Base-by-base conservation (phyloP, 1,284 basidiomycete genomes). In the Blastosporella zonata region DNA sequence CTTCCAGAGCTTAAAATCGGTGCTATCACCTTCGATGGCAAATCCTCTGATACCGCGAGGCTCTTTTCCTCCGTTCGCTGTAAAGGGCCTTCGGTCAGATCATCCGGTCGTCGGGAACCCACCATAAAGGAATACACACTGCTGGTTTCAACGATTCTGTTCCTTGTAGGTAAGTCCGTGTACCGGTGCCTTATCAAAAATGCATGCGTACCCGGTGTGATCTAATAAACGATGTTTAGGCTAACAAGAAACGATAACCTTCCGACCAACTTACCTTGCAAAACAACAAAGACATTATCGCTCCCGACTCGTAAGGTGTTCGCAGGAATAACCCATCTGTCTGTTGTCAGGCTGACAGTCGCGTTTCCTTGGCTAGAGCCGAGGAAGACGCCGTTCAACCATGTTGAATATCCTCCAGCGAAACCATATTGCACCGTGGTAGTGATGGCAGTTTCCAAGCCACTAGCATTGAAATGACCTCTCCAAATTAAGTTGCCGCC, bases 31-130 rank as follows among this genome's bases (percentile, higher is more conserved):
- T 23, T 68, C 62, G 35, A 78, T 64, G 49, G 66, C 52, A 57
- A 70, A 77, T 38, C 73, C 78, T 48, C 76, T 62, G 44, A 80
- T 75, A 3, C 78, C 78, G 18, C 77, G 67, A 49, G 78, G 78
- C 43, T 78, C 74, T 52, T 79, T 77, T 8, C 74, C 74, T 20
- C 69, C 62, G 47, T 68, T 77, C 0, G 71, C 74, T 77, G 40
- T 18, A 41, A 46, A 35, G n/a, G 21, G 7, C 18, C 18, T 13
- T 2, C 46, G 36, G 56, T 15, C 17, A 25, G 17, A 18, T 5
- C n/a, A n/a, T n/a, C n/a, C n/a, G n/a, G 37, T 15, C 37, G 43
- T 15, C 31, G n/a, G n/a, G 2, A 25, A 21, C 25, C 2, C 13
- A 36, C 34, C 8, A 38, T 35, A 41, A 6, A 2, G 17, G 12